These are phyloP conservation scores for Takashimella tepidaria DNA, from an alignment of 1,284 basidiomycete species.

Conservation along the genomic window DNA sequence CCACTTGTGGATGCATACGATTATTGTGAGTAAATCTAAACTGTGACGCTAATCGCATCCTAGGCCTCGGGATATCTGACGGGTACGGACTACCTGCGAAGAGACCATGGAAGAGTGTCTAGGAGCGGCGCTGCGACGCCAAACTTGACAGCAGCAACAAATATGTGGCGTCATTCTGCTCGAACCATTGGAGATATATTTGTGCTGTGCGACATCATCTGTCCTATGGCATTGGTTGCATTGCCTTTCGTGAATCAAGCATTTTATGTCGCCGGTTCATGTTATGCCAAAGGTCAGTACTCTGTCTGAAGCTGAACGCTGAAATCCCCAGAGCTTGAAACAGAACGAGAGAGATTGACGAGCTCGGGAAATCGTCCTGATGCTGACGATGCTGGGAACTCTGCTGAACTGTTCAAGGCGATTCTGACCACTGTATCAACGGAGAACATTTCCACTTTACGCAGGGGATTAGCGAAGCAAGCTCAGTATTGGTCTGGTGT, in stretches of 20 bases:
- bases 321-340: not conserved
- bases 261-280: slow-evolving; percentile 25
- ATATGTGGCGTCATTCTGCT: slow-evolving; percentile 21
- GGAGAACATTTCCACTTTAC: slow-evolving; percentile 19
- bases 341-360: not conserved
- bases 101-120: not conserved
- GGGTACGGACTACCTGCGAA: slow-evolving; percentile 2
- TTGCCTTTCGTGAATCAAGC: slow-evolving; percentile 25
- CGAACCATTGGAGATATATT: slow-evolving; percentile 26
- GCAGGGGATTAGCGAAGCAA: slow-evolving; percentile 18
- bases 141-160: slow-evolving; percentile 5
- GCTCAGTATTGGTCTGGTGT: slow-evolving; percentile 21
- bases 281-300: slow-evolving; percentile 10
- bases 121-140: slow-evolving; percentile 10
- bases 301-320: too few relatives aligned
- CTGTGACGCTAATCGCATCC: too few relatives aligned
- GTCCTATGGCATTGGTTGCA: slow-evolving; percentile 16
- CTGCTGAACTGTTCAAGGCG: slow-evolving; percentile 15
- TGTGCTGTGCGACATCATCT: slow-evolving; percentile 22
- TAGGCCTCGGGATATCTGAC: slow-evolving; percentile 10
- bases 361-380: not conserved
- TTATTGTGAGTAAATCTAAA: slow-evolving; percentile 13
- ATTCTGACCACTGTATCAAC: slow-evolving; percentile 18
- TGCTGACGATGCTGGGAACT: not conserved
- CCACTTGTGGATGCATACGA: slow-evolving; percentile 34